Base-by-base conservation (phyloP, 108 stramenopile species). In the Nitzschia sp. region DNA sequence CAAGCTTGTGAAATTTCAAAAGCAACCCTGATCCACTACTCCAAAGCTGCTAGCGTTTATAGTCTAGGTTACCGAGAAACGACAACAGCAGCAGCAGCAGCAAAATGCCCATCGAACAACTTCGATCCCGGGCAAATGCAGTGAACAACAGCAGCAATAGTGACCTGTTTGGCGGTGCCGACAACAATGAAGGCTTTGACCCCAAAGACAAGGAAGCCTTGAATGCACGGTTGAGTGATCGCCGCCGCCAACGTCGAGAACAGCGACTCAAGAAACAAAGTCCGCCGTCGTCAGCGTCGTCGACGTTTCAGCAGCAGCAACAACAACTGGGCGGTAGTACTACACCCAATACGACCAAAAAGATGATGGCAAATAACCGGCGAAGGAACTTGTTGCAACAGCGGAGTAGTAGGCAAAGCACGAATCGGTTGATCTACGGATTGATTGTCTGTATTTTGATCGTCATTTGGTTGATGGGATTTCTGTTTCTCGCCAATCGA, bases 141-240 rank as follows among this genome's bases (percentile, higher is more conserved):
- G 5, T 21, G 4, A 21, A 11, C 48, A 50, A 50, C 19, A 41
- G 13, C 38, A 41, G 13, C 38, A 41, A 41, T 13, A 41, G 38
- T 41, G 11, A 17, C 13, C 17, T 8, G 0, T 19, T 8, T 1
- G 0, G 15, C 13, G 31, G 6, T 30, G 23, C 21, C 33, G 25
- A 22, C 26, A 25, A 38, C 2, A 3, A n/a, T 9, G 60, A 45
- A 8, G 36, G 21, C 11, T n/a, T 17, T n/a, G 33, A 38, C 15
- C 45, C 41, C 26, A 71, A 61, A 13, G 59, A 71, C 46, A 71
- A 71, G 29, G 60, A 46, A 36, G 60, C 58, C 53, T 62, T 71
- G 22, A 61, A 71, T 62, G 70, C 70, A 0, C 48, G 70, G 21
- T 50, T 71, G 17, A 59, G 47, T 22, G 60, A 71, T 60, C 70